Percentiles rank a stretch among this genome's conserved stretches.
These are phyloP conservation scores for Aureobasidium sp. DNA, from an alignment of 2,329 filamentous ascomycete species.

Conservation along the genomic window DNA sequence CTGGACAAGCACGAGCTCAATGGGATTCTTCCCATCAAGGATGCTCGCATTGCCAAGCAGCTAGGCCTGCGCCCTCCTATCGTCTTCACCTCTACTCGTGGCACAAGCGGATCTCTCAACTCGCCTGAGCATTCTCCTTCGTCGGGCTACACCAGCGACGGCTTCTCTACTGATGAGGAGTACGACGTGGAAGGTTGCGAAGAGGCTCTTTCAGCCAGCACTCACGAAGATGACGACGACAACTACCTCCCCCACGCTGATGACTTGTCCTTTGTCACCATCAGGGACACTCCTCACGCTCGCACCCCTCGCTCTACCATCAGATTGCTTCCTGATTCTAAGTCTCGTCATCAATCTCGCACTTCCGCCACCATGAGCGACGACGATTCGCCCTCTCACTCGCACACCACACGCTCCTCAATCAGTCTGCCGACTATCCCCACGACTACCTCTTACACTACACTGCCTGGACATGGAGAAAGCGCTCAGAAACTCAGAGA, in stretches of 20 bases:
- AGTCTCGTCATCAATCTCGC: constrained; percentile 16
- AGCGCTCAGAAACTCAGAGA: background rate
- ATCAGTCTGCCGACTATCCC: constrained; percentile 25
- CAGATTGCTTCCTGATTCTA: background rate
- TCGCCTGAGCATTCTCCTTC: background rate
- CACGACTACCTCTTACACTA: constrained; percentile 8
- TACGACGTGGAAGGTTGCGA: background rate
- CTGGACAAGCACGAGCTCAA: constrained; percentile 28
- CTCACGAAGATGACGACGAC: background rate
- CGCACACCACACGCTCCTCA: constrained; percentile 26
- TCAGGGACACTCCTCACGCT: background rate
- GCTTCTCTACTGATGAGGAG: constrained; percentile 3
- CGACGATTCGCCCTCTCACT: constrained; percentile 23
- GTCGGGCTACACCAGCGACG: background rate
- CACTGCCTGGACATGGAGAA: background rate
- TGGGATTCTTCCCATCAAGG: constrained; percentile 30
- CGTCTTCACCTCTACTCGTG: background rate
- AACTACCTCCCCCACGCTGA: background rate
- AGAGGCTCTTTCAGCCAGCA: background rate
- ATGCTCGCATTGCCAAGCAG: constrained; percentile 30
- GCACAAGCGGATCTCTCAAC: background rate
- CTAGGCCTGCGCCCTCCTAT: constrained; percentile 27
- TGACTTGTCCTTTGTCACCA: background rate
- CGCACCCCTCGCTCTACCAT: background rate
- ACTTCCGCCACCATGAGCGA: constrained; percentile 18